These are phyloP conservation scores for Nadsonia starkeyi-henricii DNA, from an alignment of 1,139 yeast species.

Conservation along the genomic window DNA sequence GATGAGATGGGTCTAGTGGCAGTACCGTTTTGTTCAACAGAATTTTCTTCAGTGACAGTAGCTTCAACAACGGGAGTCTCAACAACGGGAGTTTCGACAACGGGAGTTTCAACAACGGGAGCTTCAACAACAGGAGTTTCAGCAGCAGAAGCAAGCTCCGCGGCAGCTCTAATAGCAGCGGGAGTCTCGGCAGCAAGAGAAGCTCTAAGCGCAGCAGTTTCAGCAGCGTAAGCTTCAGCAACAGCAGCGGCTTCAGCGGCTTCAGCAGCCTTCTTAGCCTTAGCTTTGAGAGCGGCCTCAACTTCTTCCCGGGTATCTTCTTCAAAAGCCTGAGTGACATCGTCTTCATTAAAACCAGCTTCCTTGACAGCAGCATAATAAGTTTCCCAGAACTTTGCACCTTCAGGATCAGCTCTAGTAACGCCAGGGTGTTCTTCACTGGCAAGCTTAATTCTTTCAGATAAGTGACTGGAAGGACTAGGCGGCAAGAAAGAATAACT, in stretches of 20 bases:
- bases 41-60: constrained; percentile 4
- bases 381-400: constrained; percentile 55
- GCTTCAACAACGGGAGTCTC: constrained; percentile 2
- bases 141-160: constrained; percentile 9
- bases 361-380: constrained; percentile 24
- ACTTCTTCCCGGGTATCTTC: constrained; percentile 16
- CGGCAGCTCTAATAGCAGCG: neutral
- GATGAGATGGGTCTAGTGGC: constrained; percentile 1
- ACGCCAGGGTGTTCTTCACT: constrained; percentile 43
- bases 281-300: constrained; percentile 4
- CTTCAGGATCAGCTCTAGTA: constrained; percentile 51
- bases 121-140: constrained; percentile 27
- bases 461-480: constrained; percentile 57
- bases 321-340: constrained; percentile 25
- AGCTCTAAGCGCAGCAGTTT: constrained; percentile 22
- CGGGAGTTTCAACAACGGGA: neutral
- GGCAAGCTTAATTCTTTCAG: constrained; percentile 42
- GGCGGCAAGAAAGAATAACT: constrained; percentile 84
- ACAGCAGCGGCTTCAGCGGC: constrained; percentile 6
- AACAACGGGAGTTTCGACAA: constrained; percentile 4
- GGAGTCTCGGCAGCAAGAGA: constrained; percentile 5
- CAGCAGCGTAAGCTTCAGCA: constrained; percentile 24
- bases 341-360: constrained; percentile 22
- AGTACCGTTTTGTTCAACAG: neutral
- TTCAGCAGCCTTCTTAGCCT: constrained; percentile 4